These are phyloP conservation scores for Cladobotryum protrusum DNA, from an alignment of 2,329 filamentous ascomycete species.

Conservation along the genomic window DNA sequence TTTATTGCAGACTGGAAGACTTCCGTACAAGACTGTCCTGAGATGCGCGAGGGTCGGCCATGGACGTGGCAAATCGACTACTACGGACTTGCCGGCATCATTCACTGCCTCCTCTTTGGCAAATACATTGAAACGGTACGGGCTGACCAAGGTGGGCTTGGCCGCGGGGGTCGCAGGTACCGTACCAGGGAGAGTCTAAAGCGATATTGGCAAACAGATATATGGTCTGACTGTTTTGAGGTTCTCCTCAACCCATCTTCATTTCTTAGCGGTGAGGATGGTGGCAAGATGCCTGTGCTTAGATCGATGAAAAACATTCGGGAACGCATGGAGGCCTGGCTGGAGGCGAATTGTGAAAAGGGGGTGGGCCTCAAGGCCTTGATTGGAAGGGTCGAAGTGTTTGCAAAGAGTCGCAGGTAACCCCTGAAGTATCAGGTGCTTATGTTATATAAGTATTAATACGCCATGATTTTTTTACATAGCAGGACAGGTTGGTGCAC, in stretches of 20 bases:
- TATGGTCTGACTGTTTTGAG: conserved; percentile 81
- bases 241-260: conserved; percentile 75
- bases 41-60: conserved; percentile 87
- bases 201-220: conserved; percentile 91
- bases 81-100: conserved; percentile 79
- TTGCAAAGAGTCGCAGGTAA: conserved; percentile 32
- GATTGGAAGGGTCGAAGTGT: conserved; percentile 57
- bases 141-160: conserved; percentile 48
- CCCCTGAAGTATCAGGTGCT: background rate
- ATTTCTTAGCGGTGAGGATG: conserved; percentile 60
- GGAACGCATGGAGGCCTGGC: conserved; percentile 76
- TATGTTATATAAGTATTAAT: background rate
- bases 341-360: conserved; percentile 75
- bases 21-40: conserved; percentile 78
- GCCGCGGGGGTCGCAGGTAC: conserved; percentile 62
- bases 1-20: conserved; percentile 98
- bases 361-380: conserved; percentile 67
- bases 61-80: conserved; percentile 99
- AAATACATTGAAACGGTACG: conserved; percentile 83
- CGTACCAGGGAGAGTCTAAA: conserved; percentile 78
- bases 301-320: conserved; percentile 62
- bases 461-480: background rate
- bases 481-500: background rate
- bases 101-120: conserved; percentile 87
- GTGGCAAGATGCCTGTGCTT: conserved; percentile 63